Evolutionary conservation across 2,329 filamentous ascomycete genomes (phyloP).

Genomic region (Cordyceps javanica): DNA sequence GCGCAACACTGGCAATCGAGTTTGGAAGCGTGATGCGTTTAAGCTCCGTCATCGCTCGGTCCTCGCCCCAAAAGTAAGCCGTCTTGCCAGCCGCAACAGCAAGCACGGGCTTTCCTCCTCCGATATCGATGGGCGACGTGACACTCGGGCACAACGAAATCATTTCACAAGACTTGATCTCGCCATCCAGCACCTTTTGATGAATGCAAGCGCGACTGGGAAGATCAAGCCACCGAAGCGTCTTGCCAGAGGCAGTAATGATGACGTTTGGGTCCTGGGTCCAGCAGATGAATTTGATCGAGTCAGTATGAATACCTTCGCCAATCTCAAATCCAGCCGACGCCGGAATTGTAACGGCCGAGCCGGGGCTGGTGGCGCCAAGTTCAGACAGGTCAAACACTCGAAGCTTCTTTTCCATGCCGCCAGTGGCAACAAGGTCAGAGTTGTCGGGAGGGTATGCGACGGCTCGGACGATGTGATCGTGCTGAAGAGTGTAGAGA

Average conservation of each 20-base stretch:
- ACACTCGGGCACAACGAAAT: constrained; percentile 58
- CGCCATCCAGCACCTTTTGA: constrained; percentile 71
- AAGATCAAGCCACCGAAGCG: constrained; percentile 90
- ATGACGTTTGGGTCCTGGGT: constrained; percentile 80
- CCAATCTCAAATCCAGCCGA: constrained; percentile 80
- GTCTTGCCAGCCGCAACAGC: constrained; percentile 92
- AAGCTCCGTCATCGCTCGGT: constrained; percentile 61
- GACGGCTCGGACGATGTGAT: constrained; percentile 91
- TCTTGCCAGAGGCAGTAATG: constrained; percentile 87
- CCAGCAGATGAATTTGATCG: constrained; percentile 97
- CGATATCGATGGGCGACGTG: constrained; percentile 55
- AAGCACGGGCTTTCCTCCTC: constrained; percentile 64
- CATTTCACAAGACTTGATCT: constrained; percentile 89
- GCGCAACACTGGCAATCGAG: constrained; percentile 82
- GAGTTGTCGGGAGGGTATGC: constrained; percentile 79
- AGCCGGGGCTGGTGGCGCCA: constrained; percentile 32
- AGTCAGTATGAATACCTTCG: constrained; percentile 71
- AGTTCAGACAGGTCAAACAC: constrained; percentile 78
- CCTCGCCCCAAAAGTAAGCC: constrained; percentile 84
- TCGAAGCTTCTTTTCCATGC: constrained; percentile 92
- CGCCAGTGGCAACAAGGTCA: constrained; percentile 86
- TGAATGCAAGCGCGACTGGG: constrained; percentile 68
- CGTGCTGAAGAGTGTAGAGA: constrained; percentile 79
- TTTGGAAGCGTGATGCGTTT: constrained; percentile 77
- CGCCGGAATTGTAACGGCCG: constrained; percentile 45